Conservation (phyloP, 306 rosid species). For the Quercus ilex region DNA sequence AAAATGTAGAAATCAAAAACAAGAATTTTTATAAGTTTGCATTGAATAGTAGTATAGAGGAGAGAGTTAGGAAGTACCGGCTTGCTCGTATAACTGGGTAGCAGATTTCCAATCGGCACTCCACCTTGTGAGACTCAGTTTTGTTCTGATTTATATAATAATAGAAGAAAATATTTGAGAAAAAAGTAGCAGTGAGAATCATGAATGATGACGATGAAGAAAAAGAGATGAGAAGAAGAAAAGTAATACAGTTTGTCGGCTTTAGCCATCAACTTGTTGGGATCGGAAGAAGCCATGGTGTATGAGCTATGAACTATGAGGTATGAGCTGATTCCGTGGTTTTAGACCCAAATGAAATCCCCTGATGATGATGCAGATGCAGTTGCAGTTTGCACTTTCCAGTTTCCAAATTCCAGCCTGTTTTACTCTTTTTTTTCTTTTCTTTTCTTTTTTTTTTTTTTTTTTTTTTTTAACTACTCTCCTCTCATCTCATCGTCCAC, state of each 20-base stretch:
- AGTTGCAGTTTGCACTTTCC: no score
- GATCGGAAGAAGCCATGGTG: slow-evolving; percentile 66
- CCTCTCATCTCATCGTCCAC: no score
- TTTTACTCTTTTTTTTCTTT: no score
- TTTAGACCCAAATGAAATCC: not conserved
- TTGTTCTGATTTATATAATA: slow-evolving; percentile 46
- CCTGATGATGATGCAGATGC: no score
- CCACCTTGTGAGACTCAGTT: slow-evolving; percentile 89
- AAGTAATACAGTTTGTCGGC: slow-evolving; percentile 68
- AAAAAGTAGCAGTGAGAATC: not conserved
- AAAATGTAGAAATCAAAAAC: not conserved
- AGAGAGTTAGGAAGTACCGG: slow-evolving; percentile 33
- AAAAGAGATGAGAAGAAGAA: slow-evolving; percentile 1
- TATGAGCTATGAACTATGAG: no score
- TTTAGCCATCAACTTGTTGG: slow-evolving; percentile 61
- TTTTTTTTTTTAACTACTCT: no score
- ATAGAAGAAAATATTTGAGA: not conserved
- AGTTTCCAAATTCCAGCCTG: no score
- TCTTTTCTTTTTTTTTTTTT: no score
- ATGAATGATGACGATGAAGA: not conserved
- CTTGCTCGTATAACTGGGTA: slow-evolving; percentile 82
- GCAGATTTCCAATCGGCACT: slow-evolving; percentile 88
- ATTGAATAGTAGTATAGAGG: no score
- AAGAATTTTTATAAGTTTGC: not conserved
- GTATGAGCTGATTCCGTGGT: not conserved